Conservation (phyloP, 495 filamentous ascomycete genomes). For the Xylona heveae region DNA sequence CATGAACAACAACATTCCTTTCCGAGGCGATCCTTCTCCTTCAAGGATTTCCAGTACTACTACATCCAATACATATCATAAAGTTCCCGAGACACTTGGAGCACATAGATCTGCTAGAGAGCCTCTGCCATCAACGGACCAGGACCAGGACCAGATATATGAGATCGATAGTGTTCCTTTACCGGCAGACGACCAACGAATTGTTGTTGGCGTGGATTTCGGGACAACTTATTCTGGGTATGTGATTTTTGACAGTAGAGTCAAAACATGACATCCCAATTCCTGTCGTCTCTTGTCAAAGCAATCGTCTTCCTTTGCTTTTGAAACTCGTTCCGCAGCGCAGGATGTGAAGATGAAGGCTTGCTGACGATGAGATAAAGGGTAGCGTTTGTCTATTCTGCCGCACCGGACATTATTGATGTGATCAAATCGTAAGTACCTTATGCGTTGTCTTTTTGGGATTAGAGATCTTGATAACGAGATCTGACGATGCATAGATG, state of each 20-base stretch:
- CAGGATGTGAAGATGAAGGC: too few relatives aligned
- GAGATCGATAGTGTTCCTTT: too few relatives aligned
- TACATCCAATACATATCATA: too few relatives aligned
- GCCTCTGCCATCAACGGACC: too few relatives aligned
- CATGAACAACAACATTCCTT: too few relatives aligned
- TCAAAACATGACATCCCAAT: neutral
- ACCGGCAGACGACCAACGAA: slow-evolving; percentile 24
- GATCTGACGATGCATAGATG: slow-evolving; percentile 19
- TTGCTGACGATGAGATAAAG: slow-evolving; percentile 19
- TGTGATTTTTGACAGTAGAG: slow-evolving; percentile 4
- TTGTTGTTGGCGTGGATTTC: slow-evolving; percentile 48
- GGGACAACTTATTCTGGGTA: slow-evolving; percentile 51
- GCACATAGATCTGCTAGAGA: too few relatives aligned
- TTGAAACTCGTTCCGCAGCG: too few relatives aligned
- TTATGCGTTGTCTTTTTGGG: neutral
- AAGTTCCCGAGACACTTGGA: too few relatives aligned
- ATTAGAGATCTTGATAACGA: neutral
- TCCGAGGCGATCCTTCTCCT: too few relatives aligned
- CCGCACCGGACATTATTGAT: slow-evolving; percentile 54
- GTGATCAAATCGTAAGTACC: slow-evolving; percentile 41
- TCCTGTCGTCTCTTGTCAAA: neutral
- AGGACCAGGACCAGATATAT: too few relatives aligned
- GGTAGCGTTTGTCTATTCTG: slow-evolving; percentile 55
- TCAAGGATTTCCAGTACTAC: too few relatives aligned
- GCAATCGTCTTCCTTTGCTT: too few relatives aligned